Evolutionary conservation across 176 grass and related monocot genomes (phyloP), one percentile per base, ranked within the genome.

Genomic region (Avena atlantica): DNA sequence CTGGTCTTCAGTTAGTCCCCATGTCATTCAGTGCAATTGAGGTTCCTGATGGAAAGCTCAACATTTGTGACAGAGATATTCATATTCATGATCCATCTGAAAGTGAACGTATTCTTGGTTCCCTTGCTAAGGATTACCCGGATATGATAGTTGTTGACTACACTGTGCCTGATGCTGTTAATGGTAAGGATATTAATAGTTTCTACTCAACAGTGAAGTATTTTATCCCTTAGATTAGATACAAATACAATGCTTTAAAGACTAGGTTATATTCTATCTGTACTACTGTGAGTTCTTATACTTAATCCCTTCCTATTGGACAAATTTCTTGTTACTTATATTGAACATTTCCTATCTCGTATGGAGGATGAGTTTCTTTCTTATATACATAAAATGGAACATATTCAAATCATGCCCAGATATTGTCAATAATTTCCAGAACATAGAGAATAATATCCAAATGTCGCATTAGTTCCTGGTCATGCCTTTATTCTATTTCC

Each of bases 161-260:
- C 64, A 98, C 96, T 55, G 93, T 95, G 21, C 93, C 96, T 63
- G 86, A 94, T 87, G 91, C 96, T 88, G 96, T 98, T 76, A 98
- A 98, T 69, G 91, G 93, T 95, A 74, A 73, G 89, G 45, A 82
- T 61, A 78, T 23, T 76, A 45, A 23, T 81, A 78, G 16, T 14
- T 77, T 21, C 3, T 36, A 66, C 40, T 57, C 12, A 5, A 14
- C 55, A 24, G 12, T 8, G 60, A 17, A 59, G 5, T 75, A 11
- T 50, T 5, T 57, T 78, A 65, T 74, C 8, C 7, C 12, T 37
- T 74, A 13, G 3, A 49, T 37, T 74, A 13, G 3, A 49, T 83
- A 21, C 58, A 53, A 64, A 66, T 65, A 21, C 24, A 45, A 73
- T 19, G 17, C 74, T 57, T 5, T 56, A 29, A 59, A 50, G 19